These are phyloP conservation scores for Fusarium brevicatenulatum DNA, from an alignment of 2,329 filamentous ascomycete genomes.

Conservation along the genomic window DNA sequence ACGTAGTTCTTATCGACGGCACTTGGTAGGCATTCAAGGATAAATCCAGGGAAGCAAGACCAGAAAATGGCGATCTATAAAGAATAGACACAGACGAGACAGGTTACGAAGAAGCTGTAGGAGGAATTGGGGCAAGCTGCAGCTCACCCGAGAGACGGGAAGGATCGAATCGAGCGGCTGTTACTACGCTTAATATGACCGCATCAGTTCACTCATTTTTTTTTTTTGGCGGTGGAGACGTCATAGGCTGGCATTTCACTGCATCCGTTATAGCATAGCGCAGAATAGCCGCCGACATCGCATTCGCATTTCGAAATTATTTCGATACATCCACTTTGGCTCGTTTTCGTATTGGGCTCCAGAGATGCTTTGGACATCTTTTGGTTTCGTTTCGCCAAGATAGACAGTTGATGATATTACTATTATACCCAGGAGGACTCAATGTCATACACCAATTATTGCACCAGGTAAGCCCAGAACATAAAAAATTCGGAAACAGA, in stretches of 20 bases:
- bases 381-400: slow-evolving; percentile 20
- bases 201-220: slow-evolving; percentile 33
- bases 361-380: not conserved
- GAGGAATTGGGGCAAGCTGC: slow-evolving; percentile 7
- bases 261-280: slow-evolving; percentile 5
- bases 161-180: slow-evolving; percentile 25
- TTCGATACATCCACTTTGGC: slow-evolving; percentile 30
- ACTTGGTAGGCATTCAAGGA: slow-evolving; percentile 15
- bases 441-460: slow-evolving; percentile 34
- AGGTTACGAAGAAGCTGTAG: slow-evolving; percentile 1
- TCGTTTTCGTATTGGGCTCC: slow-evolving; percentile 39
- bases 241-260: slow-evolving; percentile 38
- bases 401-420: slow-evolving; percentile 39
- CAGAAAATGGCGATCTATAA: slow-evolving; percentile 1
- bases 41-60: slow-evolving; percentile 1
- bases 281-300: slow-evolving; percentile 35
- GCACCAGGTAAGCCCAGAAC: slow-evolving; percentile 9
- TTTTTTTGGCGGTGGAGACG: slow-evolving; percentile 35
- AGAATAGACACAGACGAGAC: slow-evolving; percentile 1
- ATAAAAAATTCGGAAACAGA: slow-evolving; percentile 24
- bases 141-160: slow-evolving; percentile 7
- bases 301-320: slow-evolving; percentile 30
- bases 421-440: slow-evolving; percentile 22
- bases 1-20: slow-evolving; percentile 15
- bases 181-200: slow-evolving; percentile 30